Evolutionary conservation across 2,329 filamentous ascomycete species (phyloP).

Genomic region (Cercospora sp.): DNA sequence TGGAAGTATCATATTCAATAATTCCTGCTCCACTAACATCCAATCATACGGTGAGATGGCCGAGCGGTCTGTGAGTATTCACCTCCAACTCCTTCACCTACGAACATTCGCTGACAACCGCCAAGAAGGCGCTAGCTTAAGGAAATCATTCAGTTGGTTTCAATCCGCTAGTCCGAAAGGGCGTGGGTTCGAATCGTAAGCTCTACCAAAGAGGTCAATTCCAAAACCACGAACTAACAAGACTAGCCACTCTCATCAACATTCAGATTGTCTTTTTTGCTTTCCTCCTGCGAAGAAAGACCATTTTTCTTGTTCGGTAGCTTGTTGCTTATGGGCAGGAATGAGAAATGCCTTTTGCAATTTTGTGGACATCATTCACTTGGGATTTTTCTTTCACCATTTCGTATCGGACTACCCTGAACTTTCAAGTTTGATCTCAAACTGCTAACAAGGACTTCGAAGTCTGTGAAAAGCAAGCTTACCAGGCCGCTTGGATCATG

Average conservation of each 20-base stretch:
- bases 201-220: neutral
- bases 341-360: neutral
- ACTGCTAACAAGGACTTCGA: neutral
- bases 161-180: neutral
- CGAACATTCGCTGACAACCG: neutral
- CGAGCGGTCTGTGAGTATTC: conserved; percentile 18
- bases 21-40: neutral
- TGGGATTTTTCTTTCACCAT: neutral
- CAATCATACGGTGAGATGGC: conserved; percentile 15
- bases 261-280: neutral
- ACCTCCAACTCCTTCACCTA: neutral
- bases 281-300: neutral
- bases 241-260: conserved; percentile 6
- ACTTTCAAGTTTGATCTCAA: too few species aligned
- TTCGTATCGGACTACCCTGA: too few species aligned
- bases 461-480: neutral
- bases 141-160: neutral
- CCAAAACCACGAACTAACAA: neutral
- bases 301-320: neutral
- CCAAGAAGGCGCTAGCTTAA: conserved; percentile 15
- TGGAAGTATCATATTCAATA: neutral
- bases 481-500: neutral
- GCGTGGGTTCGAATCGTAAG: conserved; percentile 19
- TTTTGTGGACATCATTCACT: neutral
- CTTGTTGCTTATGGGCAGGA: neutral